A percentile compares a stretch with the other conserved stretches of the same genome.
Evolutionary conservation across 129 eudicot genomes (phyloP).

Genomic region (Solidago caesia): DNA sequence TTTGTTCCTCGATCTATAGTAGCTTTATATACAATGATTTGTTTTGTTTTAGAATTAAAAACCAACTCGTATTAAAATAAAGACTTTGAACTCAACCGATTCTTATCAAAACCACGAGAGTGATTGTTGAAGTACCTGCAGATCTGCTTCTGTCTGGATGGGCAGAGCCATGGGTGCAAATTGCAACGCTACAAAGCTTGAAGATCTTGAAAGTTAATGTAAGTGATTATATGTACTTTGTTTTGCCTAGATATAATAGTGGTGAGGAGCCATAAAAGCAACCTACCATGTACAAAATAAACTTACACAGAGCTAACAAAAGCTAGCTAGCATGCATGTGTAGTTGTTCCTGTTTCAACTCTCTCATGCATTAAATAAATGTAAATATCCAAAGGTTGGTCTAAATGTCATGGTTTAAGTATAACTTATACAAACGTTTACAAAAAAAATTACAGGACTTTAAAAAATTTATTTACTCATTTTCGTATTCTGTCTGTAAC

Average conservation of each 20-base stretch:
- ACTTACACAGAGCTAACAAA: not conserved
- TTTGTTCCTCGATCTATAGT: not conserved
- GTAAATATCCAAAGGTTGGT: no score
- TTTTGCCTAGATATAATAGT: not conserved
- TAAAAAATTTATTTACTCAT: no score
- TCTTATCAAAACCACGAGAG: not conserved
- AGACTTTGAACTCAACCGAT: not conserved
- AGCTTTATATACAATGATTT: not conserved
- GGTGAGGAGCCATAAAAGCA: not conserved
- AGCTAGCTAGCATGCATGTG: no score
- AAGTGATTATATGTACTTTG: constrained; percentile 12
- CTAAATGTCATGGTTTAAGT: no score
- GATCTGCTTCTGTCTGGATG: not conserved
- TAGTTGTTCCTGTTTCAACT: not conserved
- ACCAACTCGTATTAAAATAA: not conserved
- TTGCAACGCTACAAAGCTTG: constrained; percentile 30
- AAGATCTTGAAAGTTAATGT: constrained; percentile 17
- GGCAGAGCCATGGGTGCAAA: constrained; percentile 31
- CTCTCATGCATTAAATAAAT: not conserved
- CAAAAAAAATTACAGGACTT: no score
- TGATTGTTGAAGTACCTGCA: constrained; percentile 18
- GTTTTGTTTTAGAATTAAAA: not conserved
- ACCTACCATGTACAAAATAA: not conserved
- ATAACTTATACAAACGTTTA: no score
- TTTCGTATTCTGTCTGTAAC: no score